Percentiles rank a stretch among this genome's conserved stretches.
Conservation (phyloP, 2,329 filamentous ascomycete species). For the Chaetothyriales sp. region DNA sequence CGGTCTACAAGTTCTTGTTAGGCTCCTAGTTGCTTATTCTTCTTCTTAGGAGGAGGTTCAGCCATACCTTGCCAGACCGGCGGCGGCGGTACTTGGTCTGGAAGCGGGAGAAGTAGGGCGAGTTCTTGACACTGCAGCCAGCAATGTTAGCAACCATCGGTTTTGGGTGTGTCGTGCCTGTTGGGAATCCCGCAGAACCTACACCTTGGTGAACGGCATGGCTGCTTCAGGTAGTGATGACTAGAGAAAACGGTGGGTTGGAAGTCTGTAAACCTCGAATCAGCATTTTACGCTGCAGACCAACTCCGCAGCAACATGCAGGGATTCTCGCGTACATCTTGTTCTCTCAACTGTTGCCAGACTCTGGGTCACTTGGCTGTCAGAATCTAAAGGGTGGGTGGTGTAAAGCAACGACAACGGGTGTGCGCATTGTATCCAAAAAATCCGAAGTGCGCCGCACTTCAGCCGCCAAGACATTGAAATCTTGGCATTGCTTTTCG, state of each 20-base stretch:
- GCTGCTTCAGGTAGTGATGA: conserved; percentile 1
- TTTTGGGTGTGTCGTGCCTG: neutral
- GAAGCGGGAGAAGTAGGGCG: conserved; percentile 94
- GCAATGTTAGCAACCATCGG: neutral
- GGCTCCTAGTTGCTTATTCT: neutral
- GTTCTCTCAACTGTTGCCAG: neutral
- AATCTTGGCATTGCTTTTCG: neutral
- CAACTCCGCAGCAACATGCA: conserved; percentile 96
- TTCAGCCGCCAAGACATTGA: neutral
- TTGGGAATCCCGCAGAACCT: conserved; percentile 4
- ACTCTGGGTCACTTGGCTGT: neutral
- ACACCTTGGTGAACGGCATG: conserved; percentile 64
- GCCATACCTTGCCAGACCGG: conserved; percentile 51
- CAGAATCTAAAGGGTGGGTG: neutral
- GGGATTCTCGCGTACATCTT: conserved; percentile 44
- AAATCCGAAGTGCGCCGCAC: neutral
- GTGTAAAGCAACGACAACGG: neutral
- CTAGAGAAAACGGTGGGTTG: conserved; percentile 33
- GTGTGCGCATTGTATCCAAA: neutral
- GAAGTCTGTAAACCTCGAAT: conserved; percentile 50
- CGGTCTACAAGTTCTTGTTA: conserved; percentile 48
- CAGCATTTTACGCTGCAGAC: conserved; percentile 99
- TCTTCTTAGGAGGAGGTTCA: neutral
- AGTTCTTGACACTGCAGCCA: conserved; percentile 59
- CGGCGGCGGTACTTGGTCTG: conserved; percentile 99